Base-by-base conservation (phyloP, 306 rosid species). In the Morella rubra region DNA sequence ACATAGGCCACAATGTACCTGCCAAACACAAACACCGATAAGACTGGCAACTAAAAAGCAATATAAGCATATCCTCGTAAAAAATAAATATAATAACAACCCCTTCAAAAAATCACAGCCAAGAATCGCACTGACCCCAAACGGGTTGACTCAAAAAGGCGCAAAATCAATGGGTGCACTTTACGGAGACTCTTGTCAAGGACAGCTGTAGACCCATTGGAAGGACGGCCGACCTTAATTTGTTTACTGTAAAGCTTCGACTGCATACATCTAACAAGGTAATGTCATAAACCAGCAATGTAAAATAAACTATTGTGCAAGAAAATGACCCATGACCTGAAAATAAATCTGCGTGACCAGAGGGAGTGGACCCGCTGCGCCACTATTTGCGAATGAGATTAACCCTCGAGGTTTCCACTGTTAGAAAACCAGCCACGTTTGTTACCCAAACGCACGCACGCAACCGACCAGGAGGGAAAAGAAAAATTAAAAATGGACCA, bases 341-440 rank as follows among this genome's bases (percentile, higher is more conserved):
- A 69, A 55, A 18, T 5, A 22, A 5, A 20, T 24, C 22, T 27
- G 54, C 46, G 83, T 80, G 77, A 49, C 75, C 81, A 32, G 71
- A 46, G 54, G 37, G 32, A 37, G 77, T 73, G 74, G 86, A 84
- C 70, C 81, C 81, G 13, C 7, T 53, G 44, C 15, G 5, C 73
- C 81, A 78, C 93, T 87, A 78, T 71, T 55, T 55, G 90, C 84
- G 90, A 85, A 78, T 56, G 68, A 44, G 22, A 87, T 37, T 40
- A 50, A 64, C 60, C 77, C 32, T 14, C 18, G 81, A 66, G 56
- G 76, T 75, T 52, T 71, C 58, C 68, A 70, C 49, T 65, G 70
- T 40, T 32, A 14, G 18, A 16, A 41, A 41, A 22, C 71, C 4
- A 8, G 13, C 71, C 49, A 8, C 71, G 5, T n/a, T 65, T 18